Base-by-base conservation (phyloP, 129 eudicot species). In the Erigeron canadensis region DNA sequence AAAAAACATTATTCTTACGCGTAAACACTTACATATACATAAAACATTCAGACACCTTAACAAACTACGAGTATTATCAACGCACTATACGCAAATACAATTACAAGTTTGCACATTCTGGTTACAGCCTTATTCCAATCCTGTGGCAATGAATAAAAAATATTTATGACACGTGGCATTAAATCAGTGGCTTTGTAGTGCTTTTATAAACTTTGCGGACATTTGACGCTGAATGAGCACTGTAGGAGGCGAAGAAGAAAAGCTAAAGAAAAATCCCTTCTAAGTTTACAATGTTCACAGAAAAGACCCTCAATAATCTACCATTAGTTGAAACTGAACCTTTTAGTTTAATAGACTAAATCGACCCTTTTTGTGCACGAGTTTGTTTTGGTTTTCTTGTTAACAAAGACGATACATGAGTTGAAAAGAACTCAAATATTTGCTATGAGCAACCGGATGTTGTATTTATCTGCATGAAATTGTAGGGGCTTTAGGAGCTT, bases 141-240 rank as follows among this genome's bases (percentile, higher is more conserved):
- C 62, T 65, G 58, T 77, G 76, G 76, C 65, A 67, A 43, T 43
- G 37, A 75, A 56, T 56, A 40, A 53, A 41, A 57, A 43, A 51
- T 18, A 41, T 75, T 10, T 15, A 75, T 0, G 73, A 75, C 72
- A 75, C 73, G 79, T 75, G 79, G 72, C 79, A 42, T 15, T 3
- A 10, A 6, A 1, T 7, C 18, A 76, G 40, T 76, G 80, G 80
- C 8, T 37, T 3, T 13, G 34, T 15, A 38, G 38, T 19, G 16
- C 80, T 76, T 76, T 58, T 46, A 23, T 45, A 58, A 13, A 58
- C 45, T 41, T 76, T 76, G 80, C 80, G 80, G 80, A 69, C 70
- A 76, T 76, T 40, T 68, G 50, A 77, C 81, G 81, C 81, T 69
- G 76, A 77, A 77, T 77, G 81, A 38, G 19, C 28, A 77, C 48